Evolutionary conservation across 768 basidiomycete species (phyloP).

Genomic region (Leccinum uliginosum): DNA sequence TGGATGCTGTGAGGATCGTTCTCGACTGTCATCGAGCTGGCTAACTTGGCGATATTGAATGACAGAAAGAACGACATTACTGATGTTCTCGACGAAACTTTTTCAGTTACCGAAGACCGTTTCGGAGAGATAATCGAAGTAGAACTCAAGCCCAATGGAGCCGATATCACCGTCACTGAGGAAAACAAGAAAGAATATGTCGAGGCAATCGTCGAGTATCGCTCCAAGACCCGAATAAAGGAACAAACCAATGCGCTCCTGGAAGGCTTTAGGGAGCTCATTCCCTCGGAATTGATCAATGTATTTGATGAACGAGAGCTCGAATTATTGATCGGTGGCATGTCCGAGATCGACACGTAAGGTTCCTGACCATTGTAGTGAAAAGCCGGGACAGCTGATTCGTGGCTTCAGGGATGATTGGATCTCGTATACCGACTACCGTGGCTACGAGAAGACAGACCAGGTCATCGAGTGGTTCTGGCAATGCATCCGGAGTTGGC

Average conservation of each 20-base stretch:
- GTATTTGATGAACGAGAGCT: slow-evolving; percentile 92
- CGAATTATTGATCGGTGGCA: slow-evolving; percentile 86
- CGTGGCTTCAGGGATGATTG: slow-evolving; percentile 64
- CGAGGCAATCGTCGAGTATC: slow-evolving; percentile 73
- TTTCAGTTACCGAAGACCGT: slow-evolving; percentile 65
- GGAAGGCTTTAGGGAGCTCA: slow-evolving; percentile 79
- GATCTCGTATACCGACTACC: slow-evolving; percentile 92
- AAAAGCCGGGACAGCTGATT: not conserved
- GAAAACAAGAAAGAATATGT: slow-evolving; percentile 79
- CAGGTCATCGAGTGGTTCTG: slow-evolving; percentile 95
- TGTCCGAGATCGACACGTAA: slow-evolving; percentile 87
- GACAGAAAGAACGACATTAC: slow-evolving; percentile 72
- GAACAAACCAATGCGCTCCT: slow-evolving; percentile 85
- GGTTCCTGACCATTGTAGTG: slow-evolving; percentile 18
- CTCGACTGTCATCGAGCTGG: not conserved
- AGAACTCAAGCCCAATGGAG: slow-evolving; percentile 62
- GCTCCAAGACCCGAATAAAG: slow-evolving; percentile 75
- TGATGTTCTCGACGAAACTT: slow-evolving; percentile 68
- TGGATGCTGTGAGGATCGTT: slow-evolving; percentile 65
- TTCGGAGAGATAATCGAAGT: slow-evolving; percentile 70
- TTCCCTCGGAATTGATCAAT: slow-evolving; percentile 78
- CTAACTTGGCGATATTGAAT: slow-evolving; percentile 1
- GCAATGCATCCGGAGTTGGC: slow-evolving; percentile 89
- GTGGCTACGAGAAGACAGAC: slow-evolving; percentile 81
- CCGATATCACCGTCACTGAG: slow-evolving; percentile 59